Conservation (phyloP, 352 stramenopile genomes). For the Peronospora farinosa region DNA sequence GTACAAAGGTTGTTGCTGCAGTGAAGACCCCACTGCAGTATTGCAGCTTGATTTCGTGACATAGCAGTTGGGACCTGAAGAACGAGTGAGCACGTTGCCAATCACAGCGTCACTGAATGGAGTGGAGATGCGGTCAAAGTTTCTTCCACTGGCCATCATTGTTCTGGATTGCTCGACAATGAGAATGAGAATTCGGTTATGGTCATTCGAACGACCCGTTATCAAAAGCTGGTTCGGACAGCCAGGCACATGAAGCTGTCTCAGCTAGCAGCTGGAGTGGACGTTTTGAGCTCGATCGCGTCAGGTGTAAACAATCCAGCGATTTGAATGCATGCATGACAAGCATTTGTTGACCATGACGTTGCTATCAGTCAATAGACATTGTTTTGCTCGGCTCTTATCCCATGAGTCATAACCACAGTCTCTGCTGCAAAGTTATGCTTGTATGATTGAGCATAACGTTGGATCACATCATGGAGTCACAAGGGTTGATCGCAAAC, state of each 20-base stretch:
- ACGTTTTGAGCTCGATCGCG: constrained; percentile 17
- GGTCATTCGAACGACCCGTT: constrained; percentile 13
- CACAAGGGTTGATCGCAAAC: constrained; percentile 5
- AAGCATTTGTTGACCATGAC: constrained; percentile 11
- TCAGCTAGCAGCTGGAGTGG: constrained; percentile 20
- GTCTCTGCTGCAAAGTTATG: constrained; percentile 10
- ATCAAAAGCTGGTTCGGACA: constrained; percentile 24
- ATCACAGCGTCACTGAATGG: constrained; percentile 32
- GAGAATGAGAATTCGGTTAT: constrained; percentile 6
- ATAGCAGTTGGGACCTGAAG: constrained; percentile 2
- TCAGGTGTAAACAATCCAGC: constrained; percentile 30
- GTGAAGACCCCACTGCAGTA: not conserved
- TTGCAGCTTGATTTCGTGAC: constrained; percentile 2
- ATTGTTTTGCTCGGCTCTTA: constrained; percentile 10
- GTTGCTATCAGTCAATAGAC: constrained; percentile 6
- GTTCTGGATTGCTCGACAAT: not conserved
- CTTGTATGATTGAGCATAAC: not conserved
- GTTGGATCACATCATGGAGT: no score
- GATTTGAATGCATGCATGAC: constrained; percentile 24
- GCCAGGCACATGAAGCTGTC: constrained; percentile 18
- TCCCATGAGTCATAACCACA: constrained; percentile 19
- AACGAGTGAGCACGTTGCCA: constrained; percentile 20
- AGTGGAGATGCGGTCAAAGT: constrained; percentile 13
- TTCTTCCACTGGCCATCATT: constrained; percentile 25
- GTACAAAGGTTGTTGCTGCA: constrained; percentile 8